phyloP scores from a whole-genome alignment of 495 filamentous ascomycete species.

The Parathielavia appendiculata region DNA sequence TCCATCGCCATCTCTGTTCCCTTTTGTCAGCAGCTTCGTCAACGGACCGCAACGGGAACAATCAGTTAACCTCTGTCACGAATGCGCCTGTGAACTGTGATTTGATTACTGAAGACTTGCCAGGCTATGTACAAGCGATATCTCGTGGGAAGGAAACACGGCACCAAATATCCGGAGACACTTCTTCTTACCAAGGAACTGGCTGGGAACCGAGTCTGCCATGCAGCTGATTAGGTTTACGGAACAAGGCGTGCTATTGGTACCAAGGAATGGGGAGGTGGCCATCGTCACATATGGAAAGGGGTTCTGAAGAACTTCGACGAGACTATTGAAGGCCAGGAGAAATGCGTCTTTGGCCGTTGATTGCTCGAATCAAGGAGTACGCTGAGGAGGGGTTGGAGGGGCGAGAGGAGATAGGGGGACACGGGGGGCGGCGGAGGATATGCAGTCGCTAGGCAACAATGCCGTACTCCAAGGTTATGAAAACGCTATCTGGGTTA shows the following conservation, averaged over 20 bases:
- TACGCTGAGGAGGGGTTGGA: no score
- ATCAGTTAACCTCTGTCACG: no score
- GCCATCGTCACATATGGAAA: background rate
- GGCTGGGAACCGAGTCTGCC: conserved; percentile 2
- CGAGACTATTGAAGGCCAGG: no score
- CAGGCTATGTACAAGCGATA: conserved; percentile 2
- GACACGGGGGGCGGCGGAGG: no score
- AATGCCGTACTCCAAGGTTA: no score
- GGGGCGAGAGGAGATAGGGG: no score
- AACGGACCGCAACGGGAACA: no score
- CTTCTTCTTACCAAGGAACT: conserved; percentile 2
- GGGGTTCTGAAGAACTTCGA: background rate
- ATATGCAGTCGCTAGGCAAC: no score
- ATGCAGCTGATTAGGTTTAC: conserved; percentile 1
- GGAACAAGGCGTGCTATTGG: conserved; percentile 1
- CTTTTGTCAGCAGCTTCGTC: background rate
- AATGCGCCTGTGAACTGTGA: no score
- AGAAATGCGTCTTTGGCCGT: no score
- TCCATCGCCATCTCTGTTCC: background rate
- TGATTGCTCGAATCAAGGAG: no score
- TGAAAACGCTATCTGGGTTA: no score
- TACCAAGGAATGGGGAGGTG: conserved; percentile 3
- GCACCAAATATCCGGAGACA: background rate
- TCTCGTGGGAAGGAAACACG: background rate
- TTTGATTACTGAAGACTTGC: background rate